A percentile compares a stretch with the other conserved stretches of the same genome.
Conservation (phyloP, 768 basidiomycete genomes). For the Mycena sanguinolenta region DNA sequence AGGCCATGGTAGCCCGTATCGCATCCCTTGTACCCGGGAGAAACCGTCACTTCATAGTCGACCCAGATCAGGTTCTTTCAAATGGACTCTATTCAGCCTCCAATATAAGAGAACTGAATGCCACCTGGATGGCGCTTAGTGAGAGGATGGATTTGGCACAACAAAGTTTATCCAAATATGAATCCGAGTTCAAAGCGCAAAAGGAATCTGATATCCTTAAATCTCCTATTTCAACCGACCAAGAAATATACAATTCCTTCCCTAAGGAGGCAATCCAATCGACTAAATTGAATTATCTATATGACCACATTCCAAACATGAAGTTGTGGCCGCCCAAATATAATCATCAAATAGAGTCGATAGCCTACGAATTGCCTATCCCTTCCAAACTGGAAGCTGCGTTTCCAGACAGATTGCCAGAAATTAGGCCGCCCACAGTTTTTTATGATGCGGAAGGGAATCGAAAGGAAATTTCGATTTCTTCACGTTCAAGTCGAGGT, state of each 20-base stretch:
- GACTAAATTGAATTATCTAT: not conserved
- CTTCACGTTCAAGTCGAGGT: not conserved
- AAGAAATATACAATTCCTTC: not conserved
- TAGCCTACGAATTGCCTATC: not conserved
- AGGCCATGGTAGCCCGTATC: not conserved
- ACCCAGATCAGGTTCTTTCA: not conserved
- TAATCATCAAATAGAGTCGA: not conserved
- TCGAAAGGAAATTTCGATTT: not conserved
- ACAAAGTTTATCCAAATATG: not conserved
- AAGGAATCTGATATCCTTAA: not conserved
- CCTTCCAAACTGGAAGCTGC: not conserved
- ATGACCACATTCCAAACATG: not conserved
- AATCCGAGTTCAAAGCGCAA: not conserved
- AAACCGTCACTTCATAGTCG: not conserved
- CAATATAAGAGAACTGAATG: not conserved
- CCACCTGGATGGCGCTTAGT: not conserved
- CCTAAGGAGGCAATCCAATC: not conserved
- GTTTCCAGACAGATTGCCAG: not conserved
- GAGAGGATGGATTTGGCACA: not conserved
- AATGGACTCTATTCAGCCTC: not conserved
- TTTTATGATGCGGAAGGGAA: not conserved
- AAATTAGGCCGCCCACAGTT: not conserved
- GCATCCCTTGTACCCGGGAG: not conserved
- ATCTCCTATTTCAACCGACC: not conserved
- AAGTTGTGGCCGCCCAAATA: not conserved